Evolutionary conservation across 768 basidiomycete species (phyloP), one percentile per base, ranked within the genome.

Genomic region (Collybia sordida): DNA sequence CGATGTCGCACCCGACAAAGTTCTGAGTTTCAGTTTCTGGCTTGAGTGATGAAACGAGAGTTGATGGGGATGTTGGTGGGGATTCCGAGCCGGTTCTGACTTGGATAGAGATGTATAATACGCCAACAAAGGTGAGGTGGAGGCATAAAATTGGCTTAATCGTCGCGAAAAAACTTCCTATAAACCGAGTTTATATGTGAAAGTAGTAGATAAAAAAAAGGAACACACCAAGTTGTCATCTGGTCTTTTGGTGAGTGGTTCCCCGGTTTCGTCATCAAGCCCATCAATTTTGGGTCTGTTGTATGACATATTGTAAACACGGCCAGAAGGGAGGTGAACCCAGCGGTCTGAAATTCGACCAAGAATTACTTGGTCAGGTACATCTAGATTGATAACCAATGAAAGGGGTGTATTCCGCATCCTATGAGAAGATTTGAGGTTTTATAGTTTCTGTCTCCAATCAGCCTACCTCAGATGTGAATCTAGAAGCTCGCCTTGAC

Each of bases 221-320:
- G 21, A 46, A 44, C 86, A 45, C 61, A 93, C 92, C 3, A 92
- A 90, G 64, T 89, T 88, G 62, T 96, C 93, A 61, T 96, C 93
- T 14, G 90, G 88, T 22, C 93, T 79, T 59, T 87, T 89, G n/a
- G 78, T 83, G n/a, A 96, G 74, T 4, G 86, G 83, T 61, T 96
- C 93, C 21, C 91, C 92, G 0, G 93, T 95, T 47, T 82, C 71
- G 60, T 97, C 92, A 69, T 97, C 93, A 44, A 79, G 72, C 1
- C 94, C 92, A 4, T 83, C 74, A 1, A 87, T 80, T 58, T 83
- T 84, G 14, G 93, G 94, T 12, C 77, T 84, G 66, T 93, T 96
- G 69, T 92, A 96, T 6, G 85, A 85, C 65, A 85, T 75, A 67
- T 94, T 96, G 74, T 97, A 97, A 11, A 95, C 85, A 11, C 93